A percentile compares a stretch with the other conserved stretches of the same genome.
Conservation (phyloP, 768 basidiomycete genomes). For the Austroboletus festivus region DNA sequence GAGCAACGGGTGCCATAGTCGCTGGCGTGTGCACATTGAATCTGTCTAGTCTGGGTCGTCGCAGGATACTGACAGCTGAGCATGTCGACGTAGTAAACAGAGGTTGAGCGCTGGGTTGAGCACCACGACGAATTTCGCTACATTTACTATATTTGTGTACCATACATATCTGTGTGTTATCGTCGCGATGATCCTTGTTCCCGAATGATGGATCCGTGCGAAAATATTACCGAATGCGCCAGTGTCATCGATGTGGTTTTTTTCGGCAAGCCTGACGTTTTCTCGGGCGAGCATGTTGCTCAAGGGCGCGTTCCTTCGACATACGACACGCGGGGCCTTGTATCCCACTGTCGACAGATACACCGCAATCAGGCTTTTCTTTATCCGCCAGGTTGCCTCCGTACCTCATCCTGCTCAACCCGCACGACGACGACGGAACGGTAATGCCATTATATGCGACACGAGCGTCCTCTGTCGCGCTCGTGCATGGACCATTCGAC, state of each 20-base stretch:
- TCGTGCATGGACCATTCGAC: slow-evolving; percentile 3
- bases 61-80: too few relatives aligned
- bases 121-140: too few relatives aligned
- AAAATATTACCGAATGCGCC: slow-evolving; percentile 4
- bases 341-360: slow-evolving; percentile 52
- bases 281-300: neutral
- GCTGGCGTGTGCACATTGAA: too few relatives aligned
- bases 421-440: neutral
- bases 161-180: too few relatives aligned
- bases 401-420: slow-evolving; percentile 2
- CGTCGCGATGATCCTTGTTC: too few relatives aligned
- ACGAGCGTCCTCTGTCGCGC: neutral
- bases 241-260: neutral
- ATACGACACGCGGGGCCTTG: slow-evolving; percentile 22
- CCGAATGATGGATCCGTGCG: slow-evolving; percentile 3
- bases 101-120: too few relatives aligned
- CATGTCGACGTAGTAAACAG: too few relatives aligned
- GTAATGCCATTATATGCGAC: neutral
- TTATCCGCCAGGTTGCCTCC: slow-evolving; percentile 33
- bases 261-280: too few relatives aligned
- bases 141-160: too few relatives aligned
- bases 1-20: too few relatives aligned
- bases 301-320: slow-evolving; percentile 19
- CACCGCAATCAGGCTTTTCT: slow-evolving; percentile 55
- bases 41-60: too few relatives aligned